Percentiles rank a stretch among this genome's conserved stretches.
These are phyloP conservation scores for Xylaria sp. DNA, from an alignment of 2,329 filamentous ascomycete genomes.

Conservation along the genomic window DNA sequence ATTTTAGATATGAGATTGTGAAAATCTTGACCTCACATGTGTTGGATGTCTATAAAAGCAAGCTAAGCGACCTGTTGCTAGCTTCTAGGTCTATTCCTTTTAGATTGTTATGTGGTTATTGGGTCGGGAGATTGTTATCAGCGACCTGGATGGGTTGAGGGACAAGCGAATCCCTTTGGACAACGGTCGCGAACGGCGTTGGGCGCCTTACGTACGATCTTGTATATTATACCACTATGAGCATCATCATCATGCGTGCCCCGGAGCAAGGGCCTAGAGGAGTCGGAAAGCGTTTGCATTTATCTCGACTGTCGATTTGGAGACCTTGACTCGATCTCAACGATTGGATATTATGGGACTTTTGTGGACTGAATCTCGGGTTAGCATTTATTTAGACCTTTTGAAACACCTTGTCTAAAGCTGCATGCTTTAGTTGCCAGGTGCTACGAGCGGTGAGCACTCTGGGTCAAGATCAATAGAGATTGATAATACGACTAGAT, in stretches of 20 bases:
- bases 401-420: background rate
- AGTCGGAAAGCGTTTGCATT: slow-evolving; percentile 13
- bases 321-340: too few species aligned
- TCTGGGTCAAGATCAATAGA: background rate
- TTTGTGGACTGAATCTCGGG: background rate
- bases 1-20: slow-evolving; percentile 13
- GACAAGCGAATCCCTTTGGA: background rate
- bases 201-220: background rate
- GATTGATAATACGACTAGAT: background rate
- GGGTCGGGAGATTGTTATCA: background rate
- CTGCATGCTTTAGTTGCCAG: background rate
- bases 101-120: slow-evolving; percentile 5
- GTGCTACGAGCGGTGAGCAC: too few species aligned
- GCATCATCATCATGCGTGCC: slow-evolving; percentile 10
- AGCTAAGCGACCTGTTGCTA: slow-evolving; percentile 6
- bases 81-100: background rate
- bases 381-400: slow-evolving; percentile 4
- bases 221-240: slow-evolving; percentile 11
- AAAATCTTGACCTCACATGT: slow-evolving; percentile 16
- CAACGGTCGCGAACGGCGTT: background rate
- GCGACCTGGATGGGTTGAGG: background rate
- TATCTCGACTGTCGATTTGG: background rate
- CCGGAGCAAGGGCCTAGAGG: background rate
- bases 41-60: slow-evolving; percentile 31
- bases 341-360: slow-evolving; percentile 5